A percentile compares a stretch with the other conserved stretches of the same genome.
These are phyloP conservation scores for Herpetomonas samuelpessoai DNA, from an alignment of 208 protist genomes.

Conservation along the genomic window DNA sequence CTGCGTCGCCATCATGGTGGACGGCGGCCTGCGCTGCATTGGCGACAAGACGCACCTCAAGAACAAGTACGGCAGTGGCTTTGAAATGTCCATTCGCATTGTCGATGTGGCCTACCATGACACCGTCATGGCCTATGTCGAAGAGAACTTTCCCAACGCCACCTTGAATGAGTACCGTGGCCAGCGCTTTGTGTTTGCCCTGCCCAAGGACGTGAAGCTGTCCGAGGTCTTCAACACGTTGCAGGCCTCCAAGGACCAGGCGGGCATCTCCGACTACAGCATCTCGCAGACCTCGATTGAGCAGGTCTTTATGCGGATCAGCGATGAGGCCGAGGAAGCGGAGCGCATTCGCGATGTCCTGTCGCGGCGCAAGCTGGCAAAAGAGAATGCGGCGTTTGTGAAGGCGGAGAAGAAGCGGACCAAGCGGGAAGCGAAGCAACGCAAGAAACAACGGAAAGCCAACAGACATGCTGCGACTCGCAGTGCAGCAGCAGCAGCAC, in stretches of 20 bases:
- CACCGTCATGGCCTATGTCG: conserved; percentile 23
- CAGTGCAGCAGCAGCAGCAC: no score
- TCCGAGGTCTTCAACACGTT: conserved; percentile 22
- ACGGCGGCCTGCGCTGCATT: conserved; percentile 69
- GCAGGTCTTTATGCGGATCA: conserved; percentile 58
- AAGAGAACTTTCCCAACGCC: conserved; percentile 15
- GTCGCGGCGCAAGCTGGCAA: conserved; percentile 45
- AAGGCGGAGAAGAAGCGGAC: not conserved
- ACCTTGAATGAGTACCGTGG: conserved; percentile 19
- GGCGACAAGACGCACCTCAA: conserved; percentile 74
- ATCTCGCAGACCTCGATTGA: conserved; percentile 48
- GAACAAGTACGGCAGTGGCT: conserved; percentile 55
- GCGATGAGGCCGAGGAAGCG: conserved; percentile 18
- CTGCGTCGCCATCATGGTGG: conserved; percentile 74
- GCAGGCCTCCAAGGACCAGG: conserved; percentile 13
- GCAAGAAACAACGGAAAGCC: not conserved
- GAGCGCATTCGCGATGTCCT: conserved; percentile 22
- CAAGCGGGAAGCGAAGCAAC: not conserved
- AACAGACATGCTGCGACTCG: no score
- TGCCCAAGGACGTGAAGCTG: conserved; percentile 32
- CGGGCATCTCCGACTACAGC: conserved; percentile 55
- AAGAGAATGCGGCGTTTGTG: not conserved
- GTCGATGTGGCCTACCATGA: conserved; percentile 9
- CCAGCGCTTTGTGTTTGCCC: conserved; percentile 23
- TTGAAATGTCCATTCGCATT: conserved; percentile 32